phyloP scores from a whole-genome alignment of 2,329 filamentous ascomycete species.

The Penicillium sp. region DNA sequence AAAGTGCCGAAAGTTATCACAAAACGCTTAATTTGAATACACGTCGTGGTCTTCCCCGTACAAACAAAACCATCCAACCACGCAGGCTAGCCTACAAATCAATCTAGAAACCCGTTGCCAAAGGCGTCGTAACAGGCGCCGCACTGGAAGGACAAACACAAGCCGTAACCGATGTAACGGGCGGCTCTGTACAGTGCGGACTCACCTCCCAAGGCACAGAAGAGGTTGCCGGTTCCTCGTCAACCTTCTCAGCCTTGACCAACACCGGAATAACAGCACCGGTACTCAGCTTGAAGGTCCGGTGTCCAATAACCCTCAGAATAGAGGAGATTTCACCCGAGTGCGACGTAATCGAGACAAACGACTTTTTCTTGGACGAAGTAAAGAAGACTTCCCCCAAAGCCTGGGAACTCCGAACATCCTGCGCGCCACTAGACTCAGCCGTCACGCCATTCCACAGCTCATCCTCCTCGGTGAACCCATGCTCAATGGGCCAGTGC shows the following conservation, averaged over 20 bases:
- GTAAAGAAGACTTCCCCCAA: conserved; percentile 52
- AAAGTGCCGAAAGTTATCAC: background rate
- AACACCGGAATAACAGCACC: conserved; percentile 52
- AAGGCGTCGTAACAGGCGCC: conserved; percentile 29
- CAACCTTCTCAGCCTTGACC: conserved; percentile 41
- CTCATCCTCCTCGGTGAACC: conserved; percentile 54
- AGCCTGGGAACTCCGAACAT: conserved; percentile 42
- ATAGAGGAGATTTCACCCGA: conserved; percentile 56
- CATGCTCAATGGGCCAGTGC: conserved; percentile 49
- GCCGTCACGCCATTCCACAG: conserved; percentile 51
- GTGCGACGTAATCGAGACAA: conserved; percentile 56
- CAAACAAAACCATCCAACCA: background rate
- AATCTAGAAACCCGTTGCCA: conserved; percentile 17
- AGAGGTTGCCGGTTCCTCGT: conserved; percentile 12
- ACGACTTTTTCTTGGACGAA: conserved; percentile 39
- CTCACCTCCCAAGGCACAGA: conserved; percentile 28
- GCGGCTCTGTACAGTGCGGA: conserved; percentile 34
- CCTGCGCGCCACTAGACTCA: conserved; percentile 50
- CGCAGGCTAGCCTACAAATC: background rate
- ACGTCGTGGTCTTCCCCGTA: too few species aligned
- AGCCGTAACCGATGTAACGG: conserved; percentile 27
- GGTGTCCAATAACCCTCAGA: conserved; percentile 46
- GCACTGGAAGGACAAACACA: conserved; percentile 34
- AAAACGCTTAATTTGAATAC: background rate
- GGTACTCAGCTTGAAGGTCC: conserved; percentile 46